Percentiles rank a stretch among this genome's conserved stretches.
Evolutionary conservation across 352 stramenopile species (phyloP).

Genomic region (Pythium sp.): DNA sequence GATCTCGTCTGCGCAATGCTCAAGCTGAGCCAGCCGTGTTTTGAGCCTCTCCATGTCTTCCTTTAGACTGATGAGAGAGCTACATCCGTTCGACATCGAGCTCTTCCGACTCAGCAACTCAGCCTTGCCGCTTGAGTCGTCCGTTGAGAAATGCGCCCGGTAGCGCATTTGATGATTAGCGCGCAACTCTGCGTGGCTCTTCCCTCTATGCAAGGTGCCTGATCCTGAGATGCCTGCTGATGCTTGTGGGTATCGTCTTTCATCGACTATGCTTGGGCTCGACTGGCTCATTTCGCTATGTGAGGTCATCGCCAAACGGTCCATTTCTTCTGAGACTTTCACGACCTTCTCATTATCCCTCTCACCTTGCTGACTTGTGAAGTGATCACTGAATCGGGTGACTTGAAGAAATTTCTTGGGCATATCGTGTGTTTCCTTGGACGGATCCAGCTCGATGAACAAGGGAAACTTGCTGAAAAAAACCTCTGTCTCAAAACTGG

Average conservation of each 20-base stretch:
- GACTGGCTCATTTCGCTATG: not conserved
- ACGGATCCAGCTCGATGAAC: slow-evolving; percentile 30
- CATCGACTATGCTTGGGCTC: not conserved
- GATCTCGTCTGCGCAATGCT: slow-evolving; percentile 48
- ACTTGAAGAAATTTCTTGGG: slow-evolving; percentile 37
- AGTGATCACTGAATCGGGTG: slow-evolving; percentile 17
- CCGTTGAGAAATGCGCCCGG: slow-evolving; percentile 1
- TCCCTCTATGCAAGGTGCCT: not conserved
- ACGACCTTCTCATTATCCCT: not conserved
- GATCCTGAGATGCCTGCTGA: not conserved
- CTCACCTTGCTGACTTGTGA: not conserved
- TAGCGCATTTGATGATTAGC: slow-evolving; percentile 7
- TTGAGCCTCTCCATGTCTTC: slow-evolving; percentile 54
- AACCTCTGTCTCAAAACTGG: not conserved
- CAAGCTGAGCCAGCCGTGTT: slow-evolving; percentile 41
- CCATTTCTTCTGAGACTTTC: not conserved
- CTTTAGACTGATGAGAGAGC: slow-evolving; percentile 32
- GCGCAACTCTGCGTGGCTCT: not conserved
- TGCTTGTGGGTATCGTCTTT: not conserved
- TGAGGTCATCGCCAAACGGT: no score
- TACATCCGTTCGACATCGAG: slow-evolving; percentile 12
- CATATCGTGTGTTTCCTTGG: slow-evolving; percentile 8
- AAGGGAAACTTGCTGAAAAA: slow-evolving; percentile 29
- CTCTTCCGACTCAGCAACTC: not conserved
- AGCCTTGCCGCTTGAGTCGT: not conserved